Conservation (phyloP, 257 asterid species). For the Jasminum sambac region DNA sequence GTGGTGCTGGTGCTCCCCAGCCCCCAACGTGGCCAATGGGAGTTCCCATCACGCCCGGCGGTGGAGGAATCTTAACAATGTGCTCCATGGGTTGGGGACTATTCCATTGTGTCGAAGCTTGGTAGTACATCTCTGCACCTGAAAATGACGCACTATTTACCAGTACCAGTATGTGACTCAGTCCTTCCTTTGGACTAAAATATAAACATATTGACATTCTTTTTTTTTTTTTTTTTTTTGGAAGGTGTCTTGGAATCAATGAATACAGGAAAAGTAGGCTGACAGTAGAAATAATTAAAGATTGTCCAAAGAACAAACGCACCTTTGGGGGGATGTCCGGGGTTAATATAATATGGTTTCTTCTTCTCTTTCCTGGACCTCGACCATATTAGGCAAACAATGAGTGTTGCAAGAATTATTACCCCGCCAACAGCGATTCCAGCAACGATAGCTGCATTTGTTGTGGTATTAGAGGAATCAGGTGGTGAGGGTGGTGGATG, state of each 20-base stretch:
- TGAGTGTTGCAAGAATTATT: slow-evolving; percentile 25
- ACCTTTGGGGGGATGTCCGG: slow-evolving; percentile 34
- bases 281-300: too few species aligned
- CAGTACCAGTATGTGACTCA: too few species aligned
- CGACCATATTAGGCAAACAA: slow-evolving; percentile 24
- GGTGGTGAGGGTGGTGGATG: slow-evolving; percentile 20
- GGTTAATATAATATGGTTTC: slow-evolving; percentile 29
- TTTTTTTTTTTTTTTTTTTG: too few species aligned
- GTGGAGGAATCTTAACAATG: slow-evolving; percentile 28
- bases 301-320: slow-evolving; percentile 2
- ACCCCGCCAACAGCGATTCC: slow-evolving; percentile 33
- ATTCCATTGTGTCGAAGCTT: slow-evolving; percentile 24
- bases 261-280: too few species aligned
- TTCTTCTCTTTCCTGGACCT: slow-evolving; percentile 38
- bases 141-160: too few species aligned
- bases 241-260: too few species aligned
- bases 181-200: too few species aligned
- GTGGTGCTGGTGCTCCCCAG: neutral
- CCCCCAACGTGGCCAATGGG: slow-evolving; percentile 3
- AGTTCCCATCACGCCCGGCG: slow-evolving; percentile 33
- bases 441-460: slow-evolving; percentile 15
- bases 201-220: too few species aligned
- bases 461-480: slow-evolving; percentile 13
- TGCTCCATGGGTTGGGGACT: slow-evolving; percentile 32
- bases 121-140: slow-evolving; percentile 30